Evolutionary conservation across 2,329 filamentous ascomycete genomes (phyloP).

Genomic region (Ascochyta clinopodiicola): DNA sequence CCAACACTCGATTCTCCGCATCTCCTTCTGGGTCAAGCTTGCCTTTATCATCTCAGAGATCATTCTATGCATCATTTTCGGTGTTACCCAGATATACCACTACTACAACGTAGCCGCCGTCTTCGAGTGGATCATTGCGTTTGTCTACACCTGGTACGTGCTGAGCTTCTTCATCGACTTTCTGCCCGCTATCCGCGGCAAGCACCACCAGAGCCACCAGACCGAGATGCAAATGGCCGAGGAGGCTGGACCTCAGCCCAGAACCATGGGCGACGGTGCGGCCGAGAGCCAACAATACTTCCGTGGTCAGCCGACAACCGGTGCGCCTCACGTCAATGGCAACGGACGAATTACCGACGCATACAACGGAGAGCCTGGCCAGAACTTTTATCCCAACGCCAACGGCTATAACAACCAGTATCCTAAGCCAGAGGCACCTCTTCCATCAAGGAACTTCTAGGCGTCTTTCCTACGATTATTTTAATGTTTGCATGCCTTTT

Average conservation of each 20-base stretch:
- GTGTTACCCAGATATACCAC: conserved; percentile 57
- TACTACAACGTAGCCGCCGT: conserved; percentile 73
- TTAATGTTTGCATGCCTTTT: conserved; percentile 16
- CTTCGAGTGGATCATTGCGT: conserved; percentile 79
- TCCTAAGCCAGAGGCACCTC: conserved; percentile 29
- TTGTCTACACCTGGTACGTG: conserved; percentile 88
- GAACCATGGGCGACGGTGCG: conserved; percentile 30
- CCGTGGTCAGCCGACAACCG: conserved; percentile 25
- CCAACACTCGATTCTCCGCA: conserved; percentile 73
- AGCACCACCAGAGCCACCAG: conserved; percentile 49
- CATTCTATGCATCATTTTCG: conserved; percentile 75
- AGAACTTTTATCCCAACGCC: conserved; percentile 28
- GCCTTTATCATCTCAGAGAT: conserved; percentile 83
- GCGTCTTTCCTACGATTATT: not conserved
- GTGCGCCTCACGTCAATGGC: conserved; percentile 17
- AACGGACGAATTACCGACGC: conserved; percentile 18
- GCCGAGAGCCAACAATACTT: conserved; percentile 37
- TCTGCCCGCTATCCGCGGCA: conserved; percentile 74
- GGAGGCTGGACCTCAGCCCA: conserved; percentile 21
- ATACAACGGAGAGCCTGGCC: conserved; percentile 21
- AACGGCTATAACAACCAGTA: conserved; percentile 26
- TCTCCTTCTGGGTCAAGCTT: conserved; percentile 88
- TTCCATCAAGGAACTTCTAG: conserved; percentile 41
- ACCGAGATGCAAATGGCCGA: conserved; percentile 46
- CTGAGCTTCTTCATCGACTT: conserved; percentile 89